Base-by-base conservation (phyloP, 2,329 filamentous ascomycete species). In the Pyrenochaeta sp. region DNA sequence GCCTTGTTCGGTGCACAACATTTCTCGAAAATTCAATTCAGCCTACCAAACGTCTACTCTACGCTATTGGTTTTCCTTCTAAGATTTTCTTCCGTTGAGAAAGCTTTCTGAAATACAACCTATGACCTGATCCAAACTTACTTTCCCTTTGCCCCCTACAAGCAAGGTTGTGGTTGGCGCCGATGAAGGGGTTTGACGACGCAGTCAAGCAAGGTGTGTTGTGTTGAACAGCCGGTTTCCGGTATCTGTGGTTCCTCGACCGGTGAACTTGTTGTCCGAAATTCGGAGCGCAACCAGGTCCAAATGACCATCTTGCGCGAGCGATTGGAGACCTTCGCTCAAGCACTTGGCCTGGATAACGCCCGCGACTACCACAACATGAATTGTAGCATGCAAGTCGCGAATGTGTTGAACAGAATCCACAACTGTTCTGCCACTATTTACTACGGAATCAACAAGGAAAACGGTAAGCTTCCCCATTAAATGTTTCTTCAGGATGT, bases 371-470 rank as follows among this genome's bases (percentile, higher is more conserved):
- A 84, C 69, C 1, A 84, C 69, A 31, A 86, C 77, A n/a, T 66
- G 69, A 24, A 81, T 62, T 3, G 46, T 52, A 0, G 59, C 20
- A 41, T 74, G 17, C 0, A 80, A 34, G 0, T 41, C 49, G 5
- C 77, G 75, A n/a, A 85, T 66, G 14, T 69, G 74, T 18, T 71
- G 21, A 87, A 82, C 66, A 52, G 82, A 84, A 2, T 77, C 58
- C 1, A 76, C 44, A 4, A 83, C 57, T 0, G 78, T 75, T 36
- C 73, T 74, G 4, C 83, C 81, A 20, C 58, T 82, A 49, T 86
- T 84, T n/a, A 86, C 65, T 1, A 86, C 81, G 0, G 79, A 82
- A 57, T 86, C 84, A 1, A 85, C 81, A 3, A 86, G 61, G 1
- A 86, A 52, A 1, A 85, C 57, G 0, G 68, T 78, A 10, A 44